These are phyloP conservation scores for Chlorencoelia australis DNA, from an alignment of 2,329 filamentous ascomycete genomes.

Conservation along the genomic window DNA sequence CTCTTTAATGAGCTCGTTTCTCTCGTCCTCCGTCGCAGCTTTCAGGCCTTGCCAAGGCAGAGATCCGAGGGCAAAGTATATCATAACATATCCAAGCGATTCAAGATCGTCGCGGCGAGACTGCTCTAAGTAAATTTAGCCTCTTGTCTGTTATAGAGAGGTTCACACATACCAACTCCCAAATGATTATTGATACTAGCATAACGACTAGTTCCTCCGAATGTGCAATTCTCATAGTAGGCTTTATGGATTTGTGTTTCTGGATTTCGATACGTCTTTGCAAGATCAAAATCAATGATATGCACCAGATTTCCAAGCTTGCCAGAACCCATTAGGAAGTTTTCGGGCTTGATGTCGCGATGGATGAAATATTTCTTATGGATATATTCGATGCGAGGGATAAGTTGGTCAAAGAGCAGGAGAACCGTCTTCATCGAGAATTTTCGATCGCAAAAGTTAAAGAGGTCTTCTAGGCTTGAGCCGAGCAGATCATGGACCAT, in stretches of 20 bases:
- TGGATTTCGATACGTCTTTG: conserved; percentile 96
- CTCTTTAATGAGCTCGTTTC: conserved; percentile 99
- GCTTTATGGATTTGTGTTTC: conserved; percentile 67
- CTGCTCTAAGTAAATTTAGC: conserved; percentile 53
- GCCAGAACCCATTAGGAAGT: conserved; percentile 95
- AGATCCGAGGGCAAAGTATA: conserved; percentile 96
- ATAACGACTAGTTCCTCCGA: conserved; percentile 43
- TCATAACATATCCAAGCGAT: conserved; percentile 94
- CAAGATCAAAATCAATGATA: conserved; percentile 91
- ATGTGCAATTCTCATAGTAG: not conserved
- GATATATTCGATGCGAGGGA: conserved; percentile 96
- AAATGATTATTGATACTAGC: conserved; percentile 96
- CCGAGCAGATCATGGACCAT: conserved; percentile 94
- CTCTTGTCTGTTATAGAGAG: conserved; percentile 2
- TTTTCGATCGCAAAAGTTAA: conserved; percentile 99
- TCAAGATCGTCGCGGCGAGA: conserved; percentile 98
- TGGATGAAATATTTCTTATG: conserved; percentile 98
- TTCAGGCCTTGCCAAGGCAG: conserved; percentile 42
- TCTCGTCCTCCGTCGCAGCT: conserved; percentile 97
- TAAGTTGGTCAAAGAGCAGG: conserved; percentile 86
- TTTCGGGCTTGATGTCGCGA: conserved; percentile 97
- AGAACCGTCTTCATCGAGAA: conserved; percentile 96
- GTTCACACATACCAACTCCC: conserved; percentile 62
- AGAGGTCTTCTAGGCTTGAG: conserved; percentile 85
- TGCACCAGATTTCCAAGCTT: conserved; percentile 98